These are phyloP conservation scores for Firmiana major DNA, from an alignment of 345 rosid genomes.

Conservation along the genomic window DNA sequence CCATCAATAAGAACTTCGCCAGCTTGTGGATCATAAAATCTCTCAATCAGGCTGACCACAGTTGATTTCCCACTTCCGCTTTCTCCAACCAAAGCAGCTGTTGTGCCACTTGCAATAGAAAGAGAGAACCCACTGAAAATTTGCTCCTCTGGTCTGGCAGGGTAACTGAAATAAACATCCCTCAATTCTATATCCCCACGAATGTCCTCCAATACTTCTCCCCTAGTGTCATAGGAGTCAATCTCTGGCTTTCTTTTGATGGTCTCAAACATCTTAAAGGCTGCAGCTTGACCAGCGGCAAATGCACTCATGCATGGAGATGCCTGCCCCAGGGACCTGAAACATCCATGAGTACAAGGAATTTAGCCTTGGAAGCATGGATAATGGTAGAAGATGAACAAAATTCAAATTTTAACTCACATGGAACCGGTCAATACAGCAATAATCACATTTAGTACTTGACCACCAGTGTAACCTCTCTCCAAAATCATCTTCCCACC, in stretches of 20 bases:
- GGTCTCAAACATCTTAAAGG: conserved; percentile 75
- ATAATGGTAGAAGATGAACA: background rate
- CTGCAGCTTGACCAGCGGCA: conserved; percentile 77
- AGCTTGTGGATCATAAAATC: conserved; percentile 71
- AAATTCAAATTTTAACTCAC: conserved; percentile 37
- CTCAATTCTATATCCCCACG: conserved; percentile 60
- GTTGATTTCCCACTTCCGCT: conserved; percentile 93
- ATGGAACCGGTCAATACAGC: conserved; percentile 73
- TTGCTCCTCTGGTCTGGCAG: conserved; percentile 68
- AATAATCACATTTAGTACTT: conserved; percentile 60
- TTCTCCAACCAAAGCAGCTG: conserved; percentile 81
- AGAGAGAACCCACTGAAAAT: conserved; percentile 68
- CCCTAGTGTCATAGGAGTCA: conserved; percentile 54
- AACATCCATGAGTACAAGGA: background rate
- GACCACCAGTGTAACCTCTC: conserved; percentile 72
- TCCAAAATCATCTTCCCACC: conserved; percentile 73
- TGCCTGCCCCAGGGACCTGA: conserved; percentile 84
- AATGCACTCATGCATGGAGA: conserved; percentile 71
- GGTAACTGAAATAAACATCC: conserved; percentile 71
- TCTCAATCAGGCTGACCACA: conserved; percentile 64
- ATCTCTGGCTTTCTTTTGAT: conserved; percentile 60
- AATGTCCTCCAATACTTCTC: conserved; percentile 53
- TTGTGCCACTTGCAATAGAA: conserved; percentile 56
- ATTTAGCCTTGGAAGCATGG: background rate
- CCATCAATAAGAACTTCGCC: conserved; percentile 69